Evolutionary conservation across 2,329 filamentous ascomycete genomes (phyloP).

Genomic region (Blastomyces parvus): DNA sequence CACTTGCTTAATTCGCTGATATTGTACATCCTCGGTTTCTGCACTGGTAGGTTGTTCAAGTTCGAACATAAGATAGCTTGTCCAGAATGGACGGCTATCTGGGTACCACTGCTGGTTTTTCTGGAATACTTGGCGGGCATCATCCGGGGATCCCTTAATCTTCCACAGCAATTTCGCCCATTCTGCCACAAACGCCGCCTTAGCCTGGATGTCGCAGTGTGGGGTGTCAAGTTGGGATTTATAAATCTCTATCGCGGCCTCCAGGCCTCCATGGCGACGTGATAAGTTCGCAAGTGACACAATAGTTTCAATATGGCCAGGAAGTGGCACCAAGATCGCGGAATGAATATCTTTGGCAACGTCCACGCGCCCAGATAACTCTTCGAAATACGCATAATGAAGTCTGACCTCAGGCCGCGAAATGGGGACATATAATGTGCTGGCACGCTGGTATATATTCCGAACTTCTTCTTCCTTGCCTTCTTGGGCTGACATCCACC

Average conservation of each 20-base stretch:
- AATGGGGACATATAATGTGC: conserved; percentile 76
- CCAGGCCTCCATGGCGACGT: conserved; percentile 71
- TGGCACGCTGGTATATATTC: conserved; percentile 82
- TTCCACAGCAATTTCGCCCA: conserved; percentile 86
- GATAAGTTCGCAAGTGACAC: conserved; percentile 78
- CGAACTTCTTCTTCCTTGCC: conserved; percentile 82
- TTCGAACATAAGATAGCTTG: conserved; percentile 81
- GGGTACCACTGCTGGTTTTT: conserved; percentile 76
- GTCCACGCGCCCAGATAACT: conserved; percentile 65
- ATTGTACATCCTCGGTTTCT: conserved; percentile 55
- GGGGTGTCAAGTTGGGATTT: conserved; percentile 69
- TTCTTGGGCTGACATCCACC: conserved; percentile 79
- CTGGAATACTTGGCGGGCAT: conserved; percentile 73
- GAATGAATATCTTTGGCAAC: conserved; percentile 77
- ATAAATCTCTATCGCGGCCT: conserved; percentile 74
- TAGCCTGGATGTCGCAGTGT: conserved; percentile 64
- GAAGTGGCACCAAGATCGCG: conserved; percentile 64
- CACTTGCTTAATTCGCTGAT: conserved; percentile 68
- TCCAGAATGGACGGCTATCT: conserved; percentile 83
- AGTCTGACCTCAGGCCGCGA: conserved; percentile 73
- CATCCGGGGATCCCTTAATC: conserved; percentile 66
- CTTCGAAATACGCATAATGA: conserved; percentile 91
- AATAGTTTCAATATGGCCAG: conserved; percentile 78
- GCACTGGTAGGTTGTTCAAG: conserved; percentile 65
- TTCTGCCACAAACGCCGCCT: conserved; percentile 77